Conservation (phyloP, 176 grass and related monocot genomes). For the Olyra latifolia region DNA sequence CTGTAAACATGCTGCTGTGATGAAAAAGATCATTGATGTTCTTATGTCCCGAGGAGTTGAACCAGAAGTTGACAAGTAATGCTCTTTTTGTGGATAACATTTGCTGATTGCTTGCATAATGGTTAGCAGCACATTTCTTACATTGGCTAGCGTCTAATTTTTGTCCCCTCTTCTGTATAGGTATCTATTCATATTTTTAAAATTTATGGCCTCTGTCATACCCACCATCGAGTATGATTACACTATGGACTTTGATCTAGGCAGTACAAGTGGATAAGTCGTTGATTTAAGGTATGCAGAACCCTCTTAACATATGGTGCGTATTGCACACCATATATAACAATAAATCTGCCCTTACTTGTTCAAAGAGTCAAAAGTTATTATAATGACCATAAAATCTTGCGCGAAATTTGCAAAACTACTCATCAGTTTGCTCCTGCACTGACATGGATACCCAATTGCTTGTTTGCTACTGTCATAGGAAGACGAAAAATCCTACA, state of each 20-base stretch:
- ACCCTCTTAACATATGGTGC: neutral
- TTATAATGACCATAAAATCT: neutral
- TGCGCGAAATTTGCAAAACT: neutral
- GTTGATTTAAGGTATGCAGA: conserved; percentile 21
- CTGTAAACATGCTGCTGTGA: conserved; percentile 86
- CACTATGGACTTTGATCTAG: conserved; percentile 94
- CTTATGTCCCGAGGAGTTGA: conserved; percentile 68
- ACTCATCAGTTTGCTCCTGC: neutral
- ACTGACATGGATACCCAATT: neutral
- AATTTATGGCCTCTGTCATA: conserved; percentile 93
- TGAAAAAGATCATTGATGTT: conserved; percentile 99
- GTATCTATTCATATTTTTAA: conserved; percentile 97
- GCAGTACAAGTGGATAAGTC: conserved; percentile 63
- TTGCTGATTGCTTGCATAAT: neutral
- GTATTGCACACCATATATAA: neutral
- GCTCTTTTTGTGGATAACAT: neutral
- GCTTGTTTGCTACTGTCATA: conserved; percentile 8
- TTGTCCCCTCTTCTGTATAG: conserved; percentile 26
- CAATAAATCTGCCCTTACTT: neutral
- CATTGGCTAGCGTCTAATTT: neutral
- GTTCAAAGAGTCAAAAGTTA: neutral
- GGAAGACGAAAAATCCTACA: neutral
- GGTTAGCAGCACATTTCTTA: neutral
- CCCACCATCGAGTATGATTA: conserved; percentile 97
- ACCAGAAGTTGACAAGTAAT: conserved; percentile 98